phyloP scores from a whole-genome alignment of 495 filamentous ascomycete species.

The Rhizodiscina lignyota region DNA sequence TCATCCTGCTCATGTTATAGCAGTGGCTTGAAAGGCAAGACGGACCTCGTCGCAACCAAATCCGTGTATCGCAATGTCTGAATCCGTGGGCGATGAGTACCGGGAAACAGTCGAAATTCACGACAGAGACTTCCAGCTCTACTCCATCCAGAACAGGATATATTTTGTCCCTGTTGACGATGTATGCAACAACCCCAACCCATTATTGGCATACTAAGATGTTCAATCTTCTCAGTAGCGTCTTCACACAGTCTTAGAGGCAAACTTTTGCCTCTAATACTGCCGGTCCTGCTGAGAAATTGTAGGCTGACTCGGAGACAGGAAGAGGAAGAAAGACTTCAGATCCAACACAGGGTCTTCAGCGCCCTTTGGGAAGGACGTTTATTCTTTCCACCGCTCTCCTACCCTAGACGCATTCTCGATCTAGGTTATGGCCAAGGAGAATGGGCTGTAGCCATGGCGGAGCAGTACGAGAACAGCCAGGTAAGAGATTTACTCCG shows the following conservation, averaged over 20 bases:
- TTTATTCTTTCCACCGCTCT: constrained; percentile 65
- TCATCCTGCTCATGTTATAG: too few relatives aligned
- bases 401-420: constrained; percentile 26
- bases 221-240: background rate
- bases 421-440: constrained; percentile 29
- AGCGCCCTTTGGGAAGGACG: constrained; percentile 55
- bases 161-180: constrained; percentile 78
- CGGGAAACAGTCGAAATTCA: constrained; percentile 11
- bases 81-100: background rate
- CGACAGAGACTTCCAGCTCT: constrained; percentile 16
- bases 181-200: constrained; percentile 30
- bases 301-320: constrained; percentile 21
- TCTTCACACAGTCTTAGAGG: background rate
- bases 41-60: too few relatives aligned
- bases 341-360: constrained; percentile 53
- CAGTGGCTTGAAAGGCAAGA: too few relatives aligned
- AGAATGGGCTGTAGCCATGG: constrained; percentile 70
- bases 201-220: background rate
- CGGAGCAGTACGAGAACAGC: constrained; percentile 51
- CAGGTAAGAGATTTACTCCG: constrained; percentile 35
- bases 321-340: constrained; percentile 68
- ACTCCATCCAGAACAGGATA: constrained; percentile 41
- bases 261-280: background rate
- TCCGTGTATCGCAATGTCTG: too few relatives aligned
- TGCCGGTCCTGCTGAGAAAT: constrained; percentile 1